Evolutionary conservation across 2,329 filamentous ascomycete genomes (phyloP), one percentile per base, ranked within the genome.

Genomic region (Fusarium stilboides): DNA sequence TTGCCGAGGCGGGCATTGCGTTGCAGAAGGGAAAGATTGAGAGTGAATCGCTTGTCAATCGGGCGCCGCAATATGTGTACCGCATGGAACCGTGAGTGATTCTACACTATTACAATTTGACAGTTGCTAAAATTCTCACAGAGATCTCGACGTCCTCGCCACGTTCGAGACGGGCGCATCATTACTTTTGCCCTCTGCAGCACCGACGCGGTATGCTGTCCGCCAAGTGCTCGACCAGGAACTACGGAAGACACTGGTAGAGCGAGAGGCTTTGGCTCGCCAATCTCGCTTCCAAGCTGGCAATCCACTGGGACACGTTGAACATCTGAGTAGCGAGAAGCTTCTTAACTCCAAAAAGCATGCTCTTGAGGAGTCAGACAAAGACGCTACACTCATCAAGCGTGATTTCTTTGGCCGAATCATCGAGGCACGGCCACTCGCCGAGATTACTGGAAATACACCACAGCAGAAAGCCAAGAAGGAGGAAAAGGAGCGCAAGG

Each of bases 161-260:
- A 86, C 87, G 1, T 98, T 93, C 72, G 90, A 93, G 71, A 93
- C 93, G 0, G 87, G 86, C 9, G 81, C 85, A 3, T 82, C 88
- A 6, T 81, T 85, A 6, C 82, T 87, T 20, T 81, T 87, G 17
- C 82, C 85, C 37, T 87, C 88, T 3, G 87, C 88, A 12, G 89
- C 89, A 1, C 94, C 93, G 0, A 93, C 93, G 0, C 89, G 96
- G n/a, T 99, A 94, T 76, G 95, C 95, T 2, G 91, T 99, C 8
- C 90, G 96, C 22, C 95, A 98, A 78, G 94, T 98, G 10, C 86
- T 99, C 2, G 94, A 97, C 75, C 93, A 96, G 77, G 95, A 98
- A 78, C 92, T 95, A 73, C 89, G 88, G 63, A 93, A 92, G 75
- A 91, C 93, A 47, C 87, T 91, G 14, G 82, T 87, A 31, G 83